Evolutionary conservation across 768 basidiomycete species (phyloP).

Genomic region (Boletus rex-veris): DNA sequence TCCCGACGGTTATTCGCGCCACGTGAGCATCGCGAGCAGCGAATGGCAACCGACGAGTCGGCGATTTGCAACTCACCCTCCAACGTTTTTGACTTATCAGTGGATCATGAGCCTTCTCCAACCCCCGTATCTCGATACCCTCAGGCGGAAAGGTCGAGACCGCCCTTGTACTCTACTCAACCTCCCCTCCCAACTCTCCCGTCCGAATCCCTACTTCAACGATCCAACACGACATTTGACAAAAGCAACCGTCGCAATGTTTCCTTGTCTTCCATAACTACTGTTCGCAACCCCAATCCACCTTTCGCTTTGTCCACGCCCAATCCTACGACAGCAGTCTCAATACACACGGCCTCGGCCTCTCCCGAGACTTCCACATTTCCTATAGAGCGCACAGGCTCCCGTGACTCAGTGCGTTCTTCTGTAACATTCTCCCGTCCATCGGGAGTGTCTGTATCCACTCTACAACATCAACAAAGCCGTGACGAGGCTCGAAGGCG

Average conservation of each 20-base stretch:
- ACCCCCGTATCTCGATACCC: slow-evolving; percentile 40
- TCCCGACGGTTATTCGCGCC: slow-evolving; percentile 56
- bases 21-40: slow-evolving; percentile 51
- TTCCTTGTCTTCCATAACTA: slow-evolving; percentile 44
- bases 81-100: slow-evolving; percentile 30
- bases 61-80: slow-evolving; percentile 18
- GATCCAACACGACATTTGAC: slow-evolving; percentile 22
- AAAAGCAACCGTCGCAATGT: slow-evolving; percentile 37
- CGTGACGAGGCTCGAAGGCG: slow-evolving; percentile 37
- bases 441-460: slow-evolving; percentile 48
- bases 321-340: slow-evolving; percentile 64
- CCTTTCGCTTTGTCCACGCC: slow-evolving; percentile 51
- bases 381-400: slow-evolving; percentile 44
- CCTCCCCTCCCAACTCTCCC: slow-evolving; percentile 58
- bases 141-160: slow-evolving; percentile 40
- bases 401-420: slow-evolving; percentile 42
- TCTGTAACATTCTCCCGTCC: slow-evolving; percentile 67
- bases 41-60: slow-evolving; percentile 13
- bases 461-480: slow-evolving; percentile 52
- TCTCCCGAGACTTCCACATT: slow-evolving; percentile 33
- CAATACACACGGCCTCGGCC: slow-evolving; percentile 59
- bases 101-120: slow-evolving; percentile 44
- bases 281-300: slow-evolving; percentile 41
- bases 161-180: slow-evolving; percentile 49
- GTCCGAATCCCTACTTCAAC: slow-evolving; percentile 46